Evolutionary conservation across 1,139 yeast species (phyloP).

Genomic region (Yamadazyma atlantica): DNA sequence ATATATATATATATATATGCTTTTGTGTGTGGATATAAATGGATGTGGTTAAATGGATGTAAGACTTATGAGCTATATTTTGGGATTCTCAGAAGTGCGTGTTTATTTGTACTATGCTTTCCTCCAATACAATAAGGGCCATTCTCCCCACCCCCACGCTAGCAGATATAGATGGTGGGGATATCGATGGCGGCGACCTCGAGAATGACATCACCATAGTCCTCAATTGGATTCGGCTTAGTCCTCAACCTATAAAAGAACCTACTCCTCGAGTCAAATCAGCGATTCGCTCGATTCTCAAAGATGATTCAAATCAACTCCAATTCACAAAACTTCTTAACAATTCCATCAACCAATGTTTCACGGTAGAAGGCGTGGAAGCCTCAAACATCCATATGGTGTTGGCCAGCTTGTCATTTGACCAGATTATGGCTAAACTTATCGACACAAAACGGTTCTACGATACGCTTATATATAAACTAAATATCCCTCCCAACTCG

Average conservation of each 20-base stretch:
- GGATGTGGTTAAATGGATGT: too few species aligned
- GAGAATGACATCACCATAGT: slow-evolving; percentile 43
- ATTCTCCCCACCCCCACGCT: slow-evolving; percentile 14
- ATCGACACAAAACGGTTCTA: slow-evolving; percentile 15
- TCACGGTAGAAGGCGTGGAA: slow-evolving; percentile 6
- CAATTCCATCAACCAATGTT: slow-evolving; percentile 27
- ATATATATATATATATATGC: neutral
- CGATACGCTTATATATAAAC: slow-evolving; percentile 11
- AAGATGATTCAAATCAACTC: slow-evolving; percentile 32
- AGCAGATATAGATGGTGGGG: slow-evolving; percentile 12
- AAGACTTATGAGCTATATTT: too few species aligned
- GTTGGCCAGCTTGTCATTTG: slow-evolving; percentile 8
- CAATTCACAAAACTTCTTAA: slow-evolving; percentile 37
- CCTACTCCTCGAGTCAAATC: slow-evolving; percentile 38
- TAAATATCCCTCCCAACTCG: slow-evolving; percentile 1
- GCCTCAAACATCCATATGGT: slow-evolving; percentile 1
- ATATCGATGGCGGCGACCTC: slow-evolving; percentile 23
- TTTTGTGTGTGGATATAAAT: neutral
- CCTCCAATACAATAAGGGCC: slow-evolving; percentile 4
- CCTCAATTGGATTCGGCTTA: slow-evolving; percentile 35
- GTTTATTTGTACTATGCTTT: too few species aligned
- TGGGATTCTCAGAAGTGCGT: too few species aligned
- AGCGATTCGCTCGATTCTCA: slow-evolving; percentile 40
- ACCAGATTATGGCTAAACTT: slow-evolving; percentile 14
- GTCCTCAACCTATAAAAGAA: slow-evolving; percentile 18